A percentile compares a stretch with the other conserved stretches of the same genome.
These are phyloP conservation scores for Camelina neglecta DNA, from an alignment of 345 rosid species.

Conservation along the genomic window DNA sequence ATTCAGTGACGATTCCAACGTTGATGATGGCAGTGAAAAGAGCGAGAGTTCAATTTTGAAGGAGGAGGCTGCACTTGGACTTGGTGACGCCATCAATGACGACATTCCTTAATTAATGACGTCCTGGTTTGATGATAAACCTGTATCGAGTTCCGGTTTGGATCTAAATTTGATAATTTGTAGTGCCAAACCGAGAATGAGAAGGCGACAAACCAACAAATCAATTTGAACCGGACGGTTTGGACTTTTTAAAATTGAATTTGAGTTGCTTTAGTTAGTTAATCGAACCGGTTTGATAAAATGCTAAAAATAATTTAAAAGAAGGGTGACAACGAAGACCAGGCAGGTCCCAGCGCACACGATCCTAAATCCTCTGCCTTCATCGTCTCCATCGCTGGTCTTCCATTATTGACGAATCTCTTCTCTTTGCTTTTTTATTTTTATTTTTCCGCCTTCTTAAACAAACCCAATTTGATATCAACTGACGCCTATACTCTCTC, in stretches of 20 bases:
- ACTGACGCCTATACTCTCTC: background rate
- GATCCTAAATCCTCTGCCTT: slow-evolving; percentile 40
- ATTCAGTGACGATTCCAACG: background rate
- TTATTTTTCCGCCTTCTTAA: slow-evolving; percentile 14
- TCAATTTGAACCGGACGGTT: background rate
- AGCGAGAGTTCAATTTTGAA: background rate
- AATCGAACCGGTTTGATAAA: slow-evolving; percentile 33
- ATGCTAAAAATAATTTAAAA: slow-evolving; percentile 31
- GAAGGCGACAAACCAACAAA: background rate
- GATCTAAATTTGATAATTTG: background rate
- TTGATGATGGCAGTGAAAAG: background rate
- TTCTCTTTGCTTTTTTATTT: background rate
- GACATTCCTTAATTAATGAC: background rate
- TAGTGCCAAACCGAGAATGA: slow-evolving; percentile 5
- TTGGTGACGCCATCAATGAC: slow-evolving; percentile 17
- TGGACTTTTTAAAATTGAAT: background rate
- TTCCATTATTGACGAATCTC: slow-evolving; percentile 39
- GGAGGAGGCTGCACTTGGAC: background rate
- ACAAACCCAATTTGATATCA: slow-evolving; percentile 10
- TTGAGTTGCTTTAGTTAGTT: background rate
- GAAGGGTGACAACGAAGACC: slow-evolving; percentile 49
- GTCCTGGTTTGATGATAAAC: background rate
- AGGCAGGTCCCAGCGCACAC: slow-evolving; percentile 26
- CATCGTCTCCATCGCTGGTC: slow-evolving; percentile 48
- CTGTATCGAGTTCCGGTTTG: background rate